Evolutionary conservation across 768 basidiomycete genomes (phyloP), one percentile per base, ranked within the genome.

Genomic region (Thelephora aurantiotincta): DNA sequence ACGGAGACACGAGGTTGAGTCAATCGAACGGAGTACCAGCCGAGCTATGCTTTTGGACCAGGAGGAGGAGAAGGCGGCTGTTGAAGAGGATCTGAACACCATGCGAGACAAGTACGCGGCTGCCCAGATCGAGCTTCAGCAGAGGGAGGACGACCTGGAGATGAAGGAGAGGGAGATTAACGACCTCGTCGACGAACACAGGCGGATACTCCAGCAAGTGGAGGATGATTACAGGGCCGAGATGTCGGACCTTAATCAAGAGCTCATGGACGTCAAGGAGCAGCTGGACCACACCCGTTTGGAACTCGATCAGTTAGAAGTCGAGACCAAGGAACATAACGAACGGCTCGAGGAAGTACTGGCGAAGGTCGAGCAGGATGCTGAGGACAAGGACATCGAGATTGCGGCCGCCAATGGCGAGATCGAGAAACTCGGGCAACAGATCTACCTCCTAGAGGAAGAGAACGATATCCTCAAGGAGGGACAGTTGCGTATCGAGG

Each of bases 181-280:
- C 2, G 85, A 92, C 43, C 61, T 94, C 41, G 71, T 90, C 4
- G 66, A 65, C 5, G 83, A 90, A 57, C 83, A 88, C 57, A 71
- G 79, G 46, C 70, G 75, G 23, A 81, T 86, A 46, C 75, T 89
- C 2, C 73, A 74, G 16, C 72, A 74, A 2, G 80, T 90, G 6
- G 86, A 89, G 56, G 75, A 80, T 37, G 86, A 88, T 55, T 94
- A 90, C 90, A 68, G 82, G 48, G 85, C 83, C 2, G 92, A 94
- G 58, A 41, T 41, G 9, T 18, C 12, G 2, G 38, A 41, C 18
- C 18, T 22, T 9, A 41, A 22, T 16, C 38, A 41, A 41, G 18
- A 41, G 14, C 18, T 41, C 3, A 22, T 11, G 22, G 38, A 41
- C 12, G 79, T 93, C 2, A 79, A 89, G 51, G 70, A 78, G 1